phyloP scores from a whole-genome alignment of 2,329 filamentous ascomycete species.

The Aspergillus cejpii region DNA sequence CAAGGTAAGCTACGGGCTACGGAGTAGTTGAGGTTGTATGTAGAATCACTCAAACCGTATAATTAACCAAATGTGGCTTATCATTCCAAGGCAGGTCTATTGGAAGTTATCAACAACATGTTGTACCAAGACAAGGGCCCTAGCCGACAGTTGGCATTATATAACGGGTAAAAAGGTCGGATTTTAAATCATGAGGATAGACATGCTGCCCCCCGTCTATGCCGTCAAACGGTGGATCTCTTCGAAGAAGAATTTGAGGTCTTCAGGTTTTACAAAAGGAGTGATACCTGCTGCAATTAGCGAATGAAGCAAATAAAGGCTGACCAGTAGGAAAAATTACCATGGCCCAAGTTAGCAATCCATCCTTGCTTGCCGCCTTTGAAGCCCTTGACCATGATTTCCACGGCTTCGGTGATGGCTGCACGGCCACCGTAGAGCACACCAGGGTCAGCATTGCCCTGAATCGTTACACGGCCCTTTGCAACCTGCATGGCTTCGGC shows the following conservation, averaged over 20 bases:
- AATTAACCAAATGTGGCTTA: not conserved
- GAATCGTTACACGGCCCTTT: slow-evolving; percentile 70
- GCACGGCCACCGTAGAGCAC: slow-evolving; percentile 78
- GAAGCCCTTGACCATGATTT: slow-evolving; percentile 84
- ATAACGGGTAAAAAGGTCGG: slow-evolving; percentile 5
- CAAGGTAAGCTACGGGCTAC: not conserved
- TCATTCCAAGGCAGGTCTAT: not conserved
- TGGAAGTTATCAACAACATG: slow-evolving; percentile 5
- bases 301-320: not conserved
- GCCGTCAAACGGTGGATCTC: slow-evolving; percentile 65
- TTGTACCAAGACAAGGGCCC: not conserved
- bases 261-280: slow-evolving; percentile 86
- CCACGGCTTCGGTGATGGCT: slow-evolving; percentile 73
- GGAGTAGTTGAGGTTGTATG: too few relatives aligned
- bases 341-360: slow-evolving; percentile 95
- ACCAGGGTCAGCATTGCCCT: slow-evolving; percentile 94
- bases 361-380: slow-evolving; percentile 77
- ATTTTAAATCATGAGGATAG: not conserved
- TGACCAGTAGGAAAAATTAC: slow-evolving; percentile 45
- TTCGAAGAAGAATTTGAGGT: slow-evolving; percentile 87
- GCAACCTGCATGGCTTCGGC: slow-evolving; percentile 75
- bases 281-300: slow-evolving; percentile 63
- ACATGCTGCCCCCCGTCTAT: too few relatives aligned
- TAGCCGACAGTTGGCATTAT: slow-evolving; percentile 1
- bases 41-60: too few relatives aligned